Evolutionary conservation across 2,329 filamentous ascomycete species (phyloP).

Genomic region (Aspergillus pseudoglaucus): DNA sequence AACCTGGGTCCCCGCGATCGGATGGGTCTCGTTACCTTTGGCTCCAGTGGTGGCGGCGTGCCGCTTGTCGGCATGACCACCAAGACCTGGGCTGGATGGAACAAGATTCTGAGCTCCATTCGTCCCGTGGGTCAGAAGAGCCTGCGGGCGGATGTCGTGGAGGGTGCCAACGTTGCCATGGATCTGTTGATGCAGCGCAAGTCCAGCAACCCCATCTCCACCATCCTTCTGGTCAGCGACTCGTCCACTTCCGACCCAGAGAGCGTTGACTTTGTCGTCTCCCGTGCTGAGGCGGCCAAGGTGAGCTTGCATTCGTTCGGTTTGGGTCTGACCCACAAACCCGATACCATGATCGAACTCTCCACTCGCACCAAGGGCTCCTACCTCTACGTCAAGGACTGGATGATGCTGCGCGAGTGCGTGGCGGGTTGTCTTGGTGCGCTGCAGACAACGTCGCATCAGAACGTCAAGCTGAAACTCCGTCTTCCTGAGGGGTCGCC

Average conservation of each 20-base stretch:
- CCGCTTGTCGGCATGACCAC: slow-evolving; percentile 97
- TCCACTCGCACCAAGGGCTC: slow-evolving; percentile 93
- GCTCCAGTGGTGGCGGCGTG: slow-evolving; percentile 85
- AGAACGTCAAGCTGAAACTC: slow-evolving; percentile 94
- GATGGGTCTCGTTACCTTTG: slow-evolving; percentile 96
- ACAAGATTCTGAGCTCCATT: slow-evolving; percentile 76
- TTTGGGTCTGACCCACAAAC: slow-evolving; percentile 92
- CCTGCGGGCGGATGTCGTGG: slow-evolving; percentile 89
- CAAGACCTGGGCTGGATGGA: slow-evolving; percentile 89
- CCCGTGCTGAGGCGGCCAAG: slow-evolving; percentile 92
- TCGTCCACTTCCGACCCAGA: slow-evolving; percentile 90
- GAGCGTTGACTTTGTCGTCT: slow-evolving; percentile 96
- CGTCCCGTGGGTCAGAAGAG: slow-evolving; percentile 95
- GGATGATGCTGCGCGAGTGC: slow-evolving; percentile 99
- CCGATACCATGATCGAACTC: slow-evolving; percentile 96
- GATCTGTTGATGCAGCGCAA: slow-evolving; percentile 97
- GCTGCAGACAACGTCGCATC: slow-evolving; percentile 91
- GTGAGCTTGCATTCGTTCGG: slow-evolving; percentile 96
- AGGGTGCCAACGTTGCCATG: slow-evolving; percentile 97
- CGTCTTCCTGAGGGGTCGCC: slow-evolving; percentile 92
- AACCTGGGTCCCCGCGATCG: slow-evolving; percentile 87
- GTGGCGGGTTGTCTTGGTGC: slow-evolving; percentile 87
- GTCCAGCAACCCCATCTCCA: slow-evolving; percentile 88
- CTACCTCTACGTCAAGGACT: slow-evolving; percentile 98
- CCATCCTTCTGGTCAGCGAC: slow-evolving; percentile 94